Base-by-base conservation (phyloP, 805 yeast species). In the Pichia deserticola region DNA sequence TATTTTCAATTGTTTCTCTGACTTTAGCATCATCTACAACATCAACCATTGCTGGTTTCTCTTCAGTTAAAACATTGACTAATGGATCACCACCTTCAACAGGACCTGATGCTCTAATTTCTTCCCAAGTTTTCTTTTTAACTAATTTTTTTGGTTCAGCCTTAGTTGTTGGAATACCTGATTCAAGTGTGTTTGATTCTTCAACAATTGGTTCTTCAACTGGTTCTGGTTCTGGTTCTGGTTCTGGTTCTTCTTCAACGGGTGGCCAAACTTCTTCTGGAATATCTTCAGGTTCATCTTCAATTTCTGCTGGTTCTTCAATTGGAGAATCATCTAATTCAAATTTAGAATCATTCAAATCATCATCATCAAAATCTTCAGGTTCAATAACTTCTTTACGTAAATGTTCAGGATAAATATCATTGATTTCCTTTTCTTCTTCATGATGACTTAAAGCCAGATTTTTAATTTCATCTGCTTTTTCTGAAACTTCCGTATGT, bases 391-490 rank as follows among this genome's bases (percentile, higher is more conserved):
- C 51, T 12, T 66, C 67, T 53, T 64, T 61, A 51, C 67, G 70
- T 58, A 78, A 66, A 62, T 78, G 84, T 45, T 74, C 79, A 11
- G 84, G 84, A 53, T 76, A 70, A 49, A 70, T 75, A 12, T 55
- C 60, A 56, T 77, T 77, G 57, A 78, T 75, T 48, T 67, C 69
- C 57, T 69, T 73, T 56, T 73, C 78, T 45, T 75, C 77, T 45
- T 64, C 52, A 41, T 60, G 53, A 36, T 78, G 65, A 39, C 66
- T 58, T 56, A 68, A 61, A 53, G 73, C 68, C 33, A 60, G 46
- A 3, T 60, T 60, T 58, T 76, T 74, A 38, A 70, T 60, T 15
- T 64, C 64, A n/a, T 45, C 59, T 51, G 62, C 53, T 62, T 69
- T 50, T 54, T 66, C 60, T 51, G 63, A 60, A 65, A 77, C 65